These are phyloP conservation scores for Aurantiochytrium sp. DNA, from an alignment of 108 stramenopile genomes.

Conservation along the genomic window DNA sequence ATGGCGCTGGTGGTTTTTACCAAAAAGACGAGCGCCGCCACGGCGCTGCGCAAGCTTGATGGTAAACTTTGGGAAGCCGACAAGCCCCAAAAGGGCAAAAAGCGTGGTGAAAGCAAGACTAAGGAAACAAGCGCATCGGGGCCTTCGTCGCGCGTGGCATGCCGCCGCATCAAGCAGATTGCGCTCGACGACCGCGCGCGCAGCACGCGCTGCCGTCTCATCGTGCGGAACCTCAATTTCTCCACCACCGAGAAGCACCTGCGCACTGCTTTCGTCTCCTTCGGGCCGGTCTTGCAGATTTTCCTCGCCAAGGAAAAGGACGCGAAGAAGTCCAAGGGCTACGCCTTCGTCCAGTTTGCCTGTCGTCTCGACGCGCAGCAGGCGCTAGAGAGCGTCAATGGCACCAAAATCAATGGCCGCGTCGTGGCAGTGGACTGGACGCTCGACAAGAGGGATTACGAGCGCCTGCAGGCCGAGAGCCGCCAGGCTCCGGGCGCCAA, in stretches of 20 bases:
- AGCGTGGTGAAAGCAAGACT: too few species aligned
- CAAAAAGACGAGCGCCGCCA: background rate
- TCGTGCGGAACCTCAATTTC: constrained; percentile 80
- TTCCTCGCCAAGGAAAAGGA: constrained; percentile 63
- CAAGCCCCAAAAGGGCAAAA: background rate
- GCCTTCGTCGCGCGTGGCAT: background rate
- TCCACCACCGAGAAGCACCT: constrained; percentile 71
- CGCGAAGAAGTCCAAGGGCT: constrained; percentile 56
- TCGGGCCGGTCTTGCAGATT: constrained; percentile 67
- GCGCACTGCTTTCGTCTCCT: constrained; percentile 53
- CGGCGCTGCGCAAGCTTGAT: constrained; percentile 1
- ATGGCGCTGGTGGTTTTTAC: constrained; percentile 4
- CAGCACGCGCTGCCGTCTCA: constrained; percentile 55
- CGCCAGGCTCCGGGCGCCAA: background rate
- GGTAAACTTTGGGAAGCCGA: constrained; percentile 8
- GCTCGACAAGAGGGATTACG: constrained; percentile 66
- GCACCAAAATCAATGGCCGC: constrained; percentile 69
- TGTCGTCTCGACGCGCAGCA: constrained; percentile 59
- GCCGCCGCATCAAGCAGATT: background rate
- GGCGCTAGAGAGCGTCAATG: constrained; percentile 60
- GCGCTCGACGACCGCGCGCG: background rate
- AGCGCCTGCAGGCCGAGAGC: constrained; percentile 50
- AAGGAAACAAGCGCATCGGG: background rate
- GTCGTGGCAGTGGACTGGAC: constrained; percentile 76
- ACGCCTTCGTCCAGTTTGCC: constrained; percentile 83